These are phyloP conservation scores for Thozetella sp. DNA, from an alignment of 495 filamentous ascomycete genomes.

Conservation along the genomic window DNA sequence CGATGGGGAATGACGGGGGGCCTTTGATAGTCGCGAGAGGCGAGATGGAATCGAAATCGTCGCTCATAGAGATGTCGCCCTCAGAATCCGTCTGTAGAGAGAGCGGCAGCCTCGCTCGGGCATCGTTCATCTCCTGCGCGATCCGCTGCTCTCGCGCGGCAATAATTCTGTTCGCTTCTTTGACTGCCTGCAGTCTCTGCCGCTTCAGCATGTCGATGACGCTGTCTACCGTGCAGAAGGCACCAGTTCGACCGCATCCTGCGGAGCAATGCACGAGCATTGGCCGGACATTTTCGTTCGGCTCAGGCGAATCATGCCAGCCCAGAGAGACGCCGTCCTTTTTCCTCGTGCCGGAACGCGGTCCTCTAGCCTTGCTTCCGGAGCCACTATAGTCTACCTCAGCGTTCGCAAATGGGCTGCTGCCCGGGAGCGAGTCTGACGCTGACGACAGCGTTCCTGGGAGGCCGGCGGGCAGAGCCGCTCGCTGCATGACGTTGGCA, in stretches of 20 bases:
- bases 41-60: slow-evolving; percentile 9
- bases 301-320: slow-evolving; percentile 55
- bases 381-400: background rate
- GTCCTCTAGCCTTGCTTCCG: background rate
- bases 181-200: slow-evolving; percentile 51
- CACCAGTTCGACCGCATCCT: slow-evolving; percentile 92
- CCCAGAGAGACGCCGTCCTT: slow-evolving; percentile 20
- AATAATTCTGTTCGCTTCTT: slow-evolving; percentile 28
- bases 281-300: slow-evolving; percentile 56
- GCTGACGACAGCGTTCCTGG: slow-evolving; percentile 37
- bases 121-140: slow-evolving; percentile 9
- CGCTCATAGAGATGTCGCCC: slow-evolving; percentile 41
- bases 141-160: slow-evolving; percentile 33
- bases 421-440: slow-evolving; percentile 10
- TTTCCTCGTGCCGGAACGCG: background rate
- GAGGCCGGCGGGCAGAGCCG: slow-evolving; percentile 36
- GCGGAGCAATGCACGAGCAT: slow-evolving; percentile 94
- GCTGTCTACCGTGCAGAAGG: slow-evolving; percentile 94
- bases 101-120: slow-evolving; percentile 1
- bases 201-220: slow-evolving; percentile 92
- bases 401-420: slow-evolving; percentile 1
- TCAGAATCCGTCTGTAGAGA: slow-evolving; percentile 28
- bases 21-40: slow-evolving; percentile 10
- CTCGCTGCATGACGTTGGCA: slow-evolving; percentile 64
- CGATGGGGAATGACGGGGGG: background rate